These are phyloP conservation scores for Cupressus sempervirens DNA, from an alignment of 75 land plant genomes.

Conservation along the genomic window DNA sequence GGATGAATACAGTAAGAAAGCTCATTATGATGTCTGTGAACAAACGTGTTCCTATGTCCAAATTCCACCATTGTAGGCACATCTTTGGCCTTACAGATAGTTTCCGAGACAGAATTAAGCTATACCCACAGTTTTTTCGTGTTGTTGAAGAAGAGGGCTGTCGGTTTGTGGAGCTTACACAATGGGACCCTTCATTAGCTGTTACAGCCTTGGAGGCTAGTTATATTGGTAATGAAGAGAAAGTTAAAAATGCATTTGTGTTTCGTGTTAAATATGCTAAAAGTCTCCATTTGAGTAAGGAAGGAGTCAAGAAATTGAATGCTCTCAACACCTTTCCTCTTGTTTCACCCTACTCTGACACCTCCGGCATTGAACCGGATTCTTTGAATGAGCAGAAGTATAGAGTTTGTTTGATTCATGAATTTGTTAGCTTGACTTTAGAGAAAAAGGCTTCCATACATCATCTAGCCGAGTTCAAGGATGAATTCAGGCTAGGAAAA, in stretches of 20 bases:
- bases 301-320: slow-evolving; percentile 37
- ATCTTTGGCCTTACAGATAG: slow-evolving; percentile 75
- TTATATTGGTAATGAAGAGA: slow-evolving; percentile 43
- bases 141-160: slow-evolving; percentile 40
- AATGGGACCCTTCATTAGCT: slow-evolving; percentile 65
- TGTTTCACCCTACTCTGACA: slow-evolving; percentile 76
- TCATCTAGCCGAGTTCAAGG: slow-evolving; percentile 84
- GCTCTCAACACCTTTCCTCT: slow-evolving; percentile 57
- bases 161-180: slow-evolving; percentile 45
- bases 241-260: slow-evolving; percentile 36
- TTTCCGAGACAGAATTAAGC: slow-evolving; percentile 57
- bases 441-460: slow-evolving; percentile 81
- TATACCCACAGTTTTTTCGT: slow-evolving; percentile 59
- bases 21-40: slow-evolving; percentile 72
- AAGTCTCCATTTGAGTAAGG: slow-evolving; percentile 43
- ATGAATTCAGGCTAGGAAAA: slow-evolving; percentile 74
- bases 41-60: slow-evolving; percentile 46
- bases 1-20: slow-evolving; percentile 51
- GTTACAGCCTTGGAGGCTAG: slow-evolving; percentile 51
- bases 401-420: slow-evolving; percentile 73
- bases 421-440: slow-evolving; percentile 79
- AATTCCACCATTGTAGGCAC: slow-evolving; percentile 54
- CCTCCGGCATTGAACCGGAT: slow-evolving; percentile 37
- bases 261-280: slow-evolving; percentile 42
- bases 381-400: slow-evolving; percentile 77